Percentiles rank a stretch among this genome's conserved stretches.
phyloP scores from a whole-genome alignment of 2,329 filamentous ascomycete genomes.

The Trichoderma guizhouense region DNA sequence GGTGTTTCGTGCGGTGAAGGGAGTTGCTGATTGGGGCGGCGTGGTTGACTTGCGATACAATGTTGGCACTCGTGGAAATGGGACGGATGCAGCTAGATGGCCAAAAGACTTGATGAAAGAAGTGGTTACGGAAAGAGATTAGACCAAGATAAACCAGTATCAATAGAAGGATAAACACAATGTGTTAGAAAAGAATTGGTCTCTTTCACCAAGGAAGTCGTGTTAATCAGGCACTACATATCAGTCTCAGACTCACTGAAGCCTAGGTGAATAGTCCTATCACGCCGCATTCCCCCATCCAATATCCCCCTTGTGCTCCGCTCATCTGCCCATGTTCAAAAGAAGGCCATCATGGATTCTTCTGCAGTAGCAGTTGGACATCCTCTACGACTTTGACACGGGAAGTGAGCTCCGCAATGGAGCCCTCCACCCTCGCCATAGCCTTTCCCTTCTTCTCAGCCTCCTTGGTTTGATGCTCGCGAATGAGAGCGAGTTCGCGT shows the following conservation, averaged over 20 bases:
- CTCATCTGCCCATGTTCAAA: background rate
- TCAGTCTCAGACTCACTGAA: background rate
- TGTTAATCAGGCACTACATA: background rate
- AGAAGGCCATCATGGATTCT: background rate
- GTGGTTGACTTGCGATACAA: background rate
- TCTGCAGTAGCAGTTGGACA: background rate
- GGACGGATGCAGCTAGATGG: background rate
- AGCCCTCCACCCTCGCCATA: background rate
- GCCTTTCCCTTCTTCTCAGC: background rate
- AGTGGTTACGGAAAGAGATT: background rate
- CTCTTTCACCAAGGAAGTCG: background rate
- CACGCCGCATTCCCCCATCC: background rate
- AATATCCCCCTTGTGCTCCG: background rate
- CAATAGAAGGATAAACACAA: background rate
- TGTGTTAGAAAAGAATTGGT: background rate
- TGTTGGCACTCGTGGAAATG: background rate
- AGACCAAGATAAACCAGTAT: too few relatives aligned
- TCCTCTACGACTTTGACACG: background rate
- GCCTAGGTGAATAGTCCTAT: background rate
- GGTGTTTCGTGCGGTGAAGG: background rate
- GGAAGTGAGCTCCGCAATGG: background rate
- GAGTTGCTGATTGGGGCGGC: background rate
- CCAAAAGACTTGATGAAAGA: background rate
- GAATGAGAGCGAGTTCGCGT: too few relatives aligned
- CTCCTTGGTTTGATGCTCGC: background rate